Evolutionary conservation across 1,284 basidiomycete genomes (phyloP), one percentile per base, ranked within the genome.

Genomic region (Malassezia cuniculi): DNA sequence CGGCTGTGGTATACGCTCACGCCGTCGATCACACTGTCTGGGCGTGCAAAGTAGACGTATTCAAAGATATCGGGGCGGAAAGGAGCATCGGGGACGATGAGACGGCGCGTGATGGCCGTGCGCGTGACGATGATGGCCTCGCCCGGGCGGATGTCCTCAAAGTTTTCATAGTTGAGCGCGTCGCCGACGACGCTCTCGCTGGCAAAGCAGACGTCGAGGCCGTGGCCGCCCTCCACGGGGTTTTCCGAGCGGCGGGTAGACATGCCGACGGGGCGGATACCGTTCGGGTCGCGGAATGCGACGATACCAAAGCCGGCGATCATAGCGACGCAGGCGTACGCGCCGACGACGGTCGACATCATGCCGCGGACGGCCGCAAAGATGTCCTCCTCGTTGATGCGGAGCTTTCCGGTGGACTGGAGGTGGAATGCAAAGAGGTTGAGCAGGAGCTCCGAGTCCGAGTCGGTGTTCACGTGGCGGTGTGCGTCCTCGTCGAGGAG

Each of bases 311-410:
- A 97, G 27, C 93, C 93, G 29, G 93, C 93, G 26, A 99, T 77
- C 90, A 97, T 94, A 18, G 84, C 87, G 15, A 89, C 81, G 66
- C 90, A 95, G 1, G 89, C 89, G 70, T 95, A 99, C 3, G 85
- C 90, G 41, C 93, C 93, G 60, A 77, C 81, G 65, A 79, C 81
- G 54, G 86, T 79, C 47, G 76, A 71, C 82, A 93, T 95, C 67
- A 95, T 75, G 20, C 80, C 81, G 18, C 81, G 76, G 46, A 95
- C 80, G 28, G 93, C 93, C 15, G 79, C 84, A 71, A 97, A 97
- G 59, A 97, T 93, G 71, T 99, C 93, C 65, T 99, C 93, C 69
- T 95, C 89, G 67, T 97, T 95, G 74, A 97, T 97, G 57, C 89
- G 85, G 72, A 95, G 89, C 71, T 99, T 99, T 50, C 90, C 93